Evolutionary conservation across 768 basidiomycete species (phyloP).

Genomic region (Omphalotus guepiniiformis): DNA sequence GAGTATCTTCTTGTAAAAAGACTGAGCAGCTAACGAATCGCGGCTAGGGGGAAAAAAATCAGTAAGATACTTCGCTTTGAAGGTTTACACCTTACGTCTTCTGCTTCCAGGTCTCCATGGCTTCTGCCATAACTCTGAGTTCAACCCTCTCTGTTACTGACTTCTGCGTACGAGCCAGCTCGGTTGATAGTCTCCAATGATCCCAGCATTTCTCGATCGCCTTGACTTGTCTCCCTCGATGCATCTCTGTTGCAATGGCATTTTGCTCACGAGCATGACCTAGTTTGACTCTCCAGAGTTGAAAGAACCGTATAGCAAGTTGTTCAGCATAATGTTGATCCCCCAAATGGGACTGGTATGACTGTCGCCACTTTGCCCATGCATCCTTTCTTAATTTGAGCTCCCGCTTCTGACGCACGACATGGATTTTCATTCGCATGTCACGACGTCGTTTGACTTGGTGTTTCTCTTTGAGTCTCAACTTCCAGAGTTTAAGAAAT

Average conservation of each 20-base stretch:
- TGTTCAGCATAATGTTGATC: constrained; percentile 45
- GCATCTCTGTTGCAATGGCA: constrained; percentile 45
- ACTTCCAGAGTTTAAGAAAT: constrained; percentile 50
- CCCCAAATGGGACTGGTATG: constrained; percentile 46
- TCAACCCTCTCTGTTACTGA: constrained; percentile 39
- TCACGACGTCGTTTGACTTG: constrained; percentile 60
- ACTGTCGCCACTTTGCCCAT: constrained; percentile 66
- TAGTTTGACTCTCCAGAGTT: constrained; percentile 50
- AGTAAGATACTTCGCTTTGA: neutral
- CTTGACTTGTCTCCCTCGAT: constrained; percentile 32
- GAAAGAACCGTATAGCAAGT: constrained; percentile 39
- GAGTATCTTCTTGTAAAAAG: constrained; percentile 35
- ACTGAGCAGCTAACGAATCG: constrained; percentile 38
- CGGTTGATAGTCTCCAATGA: constrained; percentile 48
- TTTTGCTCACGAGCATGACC: constrained; percentile 40
- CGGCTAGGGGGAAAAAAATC: constrained; percentile 34
- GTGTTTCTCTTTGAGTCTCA: constrained; percentile 47
- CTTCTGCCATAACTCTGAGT: constrained; percentile 43
- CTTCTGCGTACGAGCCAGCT: constrained; percentile 42
- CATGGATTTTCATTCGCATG: constrained; percentile 70
- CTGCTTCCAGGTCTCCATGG: constrained; percentile 54
- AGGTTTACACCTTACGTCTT: constrained; percentile 34
- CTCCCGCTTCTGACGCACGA: constrained; percentile 53
- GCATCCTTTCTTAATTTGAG: constrained; percentile 48
- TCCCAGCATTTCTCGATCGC: constrained; percentile 44